phyloP scores from a whole-genome alignment of 1,284 basidiomycete genomes.

The Microbotryum lychnidis-dioicae region DNA sequence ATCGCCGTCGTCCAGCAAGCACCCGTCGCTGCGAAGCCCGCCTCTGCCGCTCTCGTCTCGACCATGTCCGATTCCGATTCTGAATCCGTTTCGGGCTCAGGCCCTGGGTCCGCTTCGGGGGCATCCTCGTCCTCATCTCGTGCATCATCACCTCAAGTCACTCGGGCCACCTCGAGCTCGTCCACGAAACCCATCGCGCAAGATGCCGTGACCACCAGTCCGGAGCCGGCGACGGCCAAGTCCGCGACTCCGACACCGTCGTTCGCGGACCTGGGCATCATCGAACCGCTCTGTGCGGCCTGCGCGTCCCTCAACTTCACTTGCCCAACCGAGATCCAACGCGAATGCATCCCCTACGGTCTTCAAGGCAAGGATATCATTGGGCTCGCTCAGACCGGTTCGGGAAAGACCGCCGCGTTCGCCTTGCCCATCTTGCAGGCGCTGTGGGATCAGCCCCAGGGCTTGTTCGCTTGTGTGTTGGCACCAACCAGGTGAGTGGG shows the following conservation, averaged over 20 bases:
- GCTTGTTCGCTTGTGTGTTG: constrained; percentile 86
- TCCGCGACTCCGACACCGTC: constrained; percentile 31
- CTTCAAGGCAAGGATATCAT: constrained; percentile 90
- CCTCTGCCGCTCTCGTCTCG: background rate
- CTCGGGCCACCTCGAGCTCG: background rate
- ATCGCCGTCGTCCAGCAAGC: too few species aligned
- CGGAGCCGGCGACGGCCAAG: background rate
- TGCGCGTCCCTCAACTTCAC: constrained; percentile 76
- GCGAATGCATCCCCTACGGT: constrained; percentile 79
- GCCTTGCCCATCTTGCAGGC: constrained; percentile 92
- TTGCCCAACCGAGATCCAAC: constrained; percentile 85
- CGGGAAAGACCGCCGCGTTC: constrained; percentile 97
- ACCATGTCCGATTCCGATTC: constrained; percentile 16
- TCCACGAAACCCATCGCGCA: background rate
- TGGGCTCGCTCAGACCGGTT: constrained; percentile 93
- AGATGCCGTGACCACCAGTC: background rate
- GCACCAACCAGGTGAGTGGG: constrained; percentile 66
- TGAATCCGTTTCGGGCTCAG: constrained; percentile 3
- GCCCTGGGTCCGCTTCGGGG: background rate
- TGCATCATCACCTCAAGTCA: background rate
- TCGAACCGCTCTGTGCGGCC: constrained; percentile 79
- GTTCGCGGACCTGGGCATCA: constrained; percentile 65
- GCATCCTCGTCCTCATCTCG: background rate
- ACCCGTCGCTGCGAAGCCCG: too few species aligned
- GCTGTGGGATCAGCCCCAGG: constrained; percentile 87